phyloP scores from a whole-genome alignment of 176 grass and related monocot species.

The Oryza nivara region DNA sequence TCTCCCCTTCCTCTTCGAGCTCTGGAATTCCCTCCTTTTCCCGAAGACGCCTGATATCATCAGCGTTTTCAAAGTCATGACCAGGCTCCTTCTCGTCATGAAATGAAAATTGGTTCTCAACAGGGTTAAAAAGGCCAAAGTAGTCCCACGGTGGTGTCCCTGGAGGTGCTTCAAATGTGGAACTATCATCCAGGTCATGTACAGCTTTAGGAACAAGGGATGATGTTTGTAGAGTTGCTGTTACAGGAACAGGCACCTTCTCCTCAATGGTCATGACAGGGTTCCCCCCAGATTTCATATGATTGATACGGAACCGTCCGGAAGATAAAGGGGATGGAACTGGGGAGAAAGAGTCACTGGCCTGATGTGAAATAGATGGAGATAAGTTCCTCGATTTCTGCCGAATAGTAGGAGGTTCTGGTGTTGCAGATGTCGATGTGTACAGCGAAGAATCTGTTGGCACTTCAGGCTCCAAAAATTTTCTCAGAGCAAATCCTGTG shows the following conservation, averaged over 20 bases:
- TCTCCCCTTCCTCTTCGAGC: conserved; percentile 86
- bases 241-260: conserved; percentile 66
- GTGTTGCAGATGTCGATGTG: conserved; percentile 76
- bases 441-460: conserved; percentile 62
- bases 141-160: conserved; percentile 85
- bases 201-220: conserved; percentile 42
- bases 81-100: conserved; percentile 60
- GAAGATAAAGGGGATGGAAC: conserved; percentile 75
- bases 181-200: conserved; percentile 68
- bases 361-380: conserved; percentile 61
- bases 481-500: conserved; percentile 78
- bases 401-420: conserved; percentile 51
- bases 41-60: conserved; percentile 74
- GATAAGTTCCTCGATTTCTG: conserved; percentile 61
- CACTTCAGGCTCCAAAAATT: conserved; percentile 66
- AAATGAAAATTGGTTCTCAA: conserved; percentile 70
- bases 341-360: conserved; percentile 73
- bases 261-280: conserved; percentile 67
- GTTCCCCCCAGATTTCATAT: conserved; percentile 78
- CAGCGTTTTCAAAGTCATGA: conserved; percentile 70
- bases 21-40: conserved; percentile 97
- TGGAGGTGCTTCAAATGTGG: conserved; percentile 66
- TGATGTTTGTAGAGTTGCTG: conserved; percentile 67
- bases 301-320: conserved; percentile 70
- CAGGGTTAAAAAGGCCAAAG: conserved; percentile 87